phyloP scores from a whole-genome alignment of 805 yeast genomes.

The Candida silvicultrix region DNA sequence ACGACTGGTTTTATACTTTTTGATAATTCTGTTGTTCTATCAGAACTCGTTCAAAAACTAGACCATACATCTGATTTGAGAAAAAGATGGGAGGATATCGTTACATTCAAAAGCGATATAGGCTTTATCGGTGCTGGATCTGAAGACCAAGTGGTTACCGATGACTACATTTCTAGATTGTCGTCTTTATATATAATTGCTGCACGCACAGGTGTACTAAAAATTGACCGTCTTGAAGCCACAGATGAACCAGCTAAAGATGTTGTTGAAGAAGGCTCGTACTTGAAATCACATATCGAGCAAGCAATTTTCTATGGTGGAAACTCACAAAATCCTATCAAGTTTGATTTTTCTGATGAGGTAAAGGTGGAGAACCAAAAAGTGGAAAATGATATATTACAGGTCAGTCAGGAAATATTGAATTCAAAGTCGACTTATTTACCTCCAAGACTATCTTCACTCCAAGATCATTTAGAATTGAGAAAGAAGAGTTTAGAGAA shows the following conservation, averaged over 20 bases:
- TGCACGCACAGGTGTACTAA: conserved; percentile 52
- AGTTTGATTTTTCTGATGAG: conserved; percentile 38
- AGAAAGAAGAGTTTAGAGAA: conserved; percentile 39
- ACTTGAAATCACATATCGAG: conserved; percentile 68
- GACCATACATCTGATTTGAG: conserved; percentile 27
- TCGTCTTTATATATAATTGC: conserved; percentile 46
- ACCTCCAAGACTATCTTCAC: conserved; percentile 44
- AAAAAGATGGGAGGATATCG: conserved; percentile 76
- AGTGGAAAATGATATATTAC: conserved; percentile 43
- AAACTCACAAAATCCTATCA: conserved; percentile 36
- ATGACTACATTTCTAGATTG: conserved; percentile 22
- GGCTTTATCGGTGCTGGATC: conserved; percentile 54
- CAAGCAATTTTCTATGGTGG: conserved; percentile 71
- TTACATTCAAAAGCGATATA: conserved; percentile 48
- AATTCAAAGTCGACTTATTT: conserved; percentile 49
- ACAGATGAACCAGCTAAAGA: conserved; percentile 14
- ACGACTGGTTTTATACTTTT: conserved; percentile 56
- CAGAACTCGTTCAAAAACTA: conserved; percentile 45
- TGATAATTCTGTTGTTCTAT: conserved; percentile 54
- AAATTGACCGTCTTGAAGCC: conserved; percentile 40
- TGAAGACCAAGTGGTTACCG: conserved; percentile 30
- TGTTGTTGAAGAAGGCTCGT: conserved; percentile 20
- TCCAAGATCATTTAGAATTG: conserved; percentile 43
- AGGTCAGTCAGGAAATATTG: conserved; percentile 51
- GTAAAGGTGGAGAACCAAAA: conserved; percentile 38